Evolutionary conservation across 1,284 basidiomycete genomes (phyloP), one percentile per base, ranked within the genome.

Genomic region (Thelephora terrestris): DNA sequence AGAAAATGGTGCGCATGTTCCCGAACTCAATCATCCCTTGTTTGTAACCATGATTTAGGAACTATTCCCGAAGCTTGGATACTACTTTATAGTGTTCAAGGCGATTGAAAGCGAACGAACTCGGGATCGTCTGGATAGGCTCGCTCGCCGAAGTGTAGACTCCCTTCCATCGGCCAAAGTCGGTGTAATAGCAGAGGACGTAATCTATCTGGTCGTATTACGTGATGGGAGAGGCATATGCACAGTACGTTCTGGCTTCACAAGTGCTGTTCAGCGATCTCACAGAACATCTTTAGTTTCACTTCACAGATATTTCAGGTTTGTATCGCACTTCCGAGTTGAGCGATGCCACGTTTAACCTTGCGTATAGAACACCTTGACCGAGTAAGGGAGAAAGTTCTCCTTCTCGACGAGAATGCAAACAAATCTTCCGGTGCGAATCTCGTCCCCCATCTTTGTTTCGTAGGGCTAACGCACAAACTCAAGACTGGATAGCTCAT

Each of bases 401-500:
- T 79, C 43, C 67, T 75, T 14, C 63, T 81, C 4, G 73, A 82
- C 53, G 68, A 81, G 52, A 75, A 75, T 49, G 65, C 75, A 43
- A 74, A 72, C 55, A 77, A 82, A 69, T 81, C 85, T 10, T 81
- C 89, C 43, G 84, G 86, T 84, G 55, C 48, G 74, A 57, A 3
- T 17, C 23, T 12, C 7, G 5, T 18, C 20, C 20, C 27, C 46
- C 34, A 9, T 45, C 37, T 21, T 45, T 38, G 21, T 40, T 44
- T 43, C 10, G 44, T 45, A 14, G 29, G 7, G 29, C 9, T 32
- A 14, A 32, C 29, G 14, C 12, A 34, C 29, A 14, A 35, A 7
- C 20, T 43, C 3, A 60, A 89, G 91, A 95, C 62, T 97, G 92
- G 92, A 91, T 98, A 55, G 91, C 91, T 0, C 92, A 98, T 63